These are phyloP conservation scores for Besnoitia besnoiti DNA, from an alignment of 169 alveolate species.

Conservation along the genomic window DNA sequence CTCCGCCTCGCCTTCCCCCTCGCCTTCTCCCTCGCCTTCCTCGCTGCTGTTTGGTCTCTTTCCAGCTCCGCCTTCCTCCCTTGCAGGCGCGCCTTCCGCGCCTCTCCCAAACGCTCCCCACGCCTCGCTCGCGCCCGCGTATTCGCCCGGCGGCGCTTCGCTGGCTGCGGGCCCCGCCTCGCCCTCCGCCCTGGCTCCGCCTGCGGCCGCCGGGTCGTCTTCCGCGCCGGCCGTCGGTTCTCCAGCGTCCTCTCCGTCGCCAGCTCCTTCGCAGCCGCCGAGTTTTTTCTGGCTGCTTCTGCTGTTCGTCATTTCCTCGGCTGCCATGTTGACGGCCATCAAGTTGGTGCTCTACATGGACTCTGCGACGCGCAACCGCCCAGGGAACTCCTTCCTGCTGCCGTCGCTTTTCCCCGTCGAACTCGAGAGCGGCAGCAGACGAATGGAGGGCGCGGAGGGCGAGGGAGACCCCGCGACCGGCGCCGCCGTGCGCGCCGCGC, in stretches of 20 bases:
- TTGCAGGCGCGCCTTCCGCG: neutral
- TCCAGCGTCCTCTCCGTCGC: neutral
- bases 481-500: neutral
- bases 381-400: neutral
- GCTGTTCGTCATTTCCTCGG: neutral
- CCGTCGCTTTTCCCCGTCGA: neutral
- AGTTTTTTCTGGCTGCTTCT: neutral
- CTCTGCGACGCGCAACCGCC: neutral
- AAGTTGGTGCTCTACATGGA: slow-evolving; percentile 18
- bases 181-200: neutral
- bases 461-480: neutral
- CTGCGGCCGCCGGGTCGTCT: neutral
- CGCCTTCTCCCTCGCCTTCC: neutral
- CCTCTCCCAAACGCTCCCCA: neutral
- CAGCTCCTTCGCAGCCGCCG: neutral
- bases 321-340: neutral
- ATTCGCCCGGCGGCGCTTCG: neutral
- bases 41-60: too few species aligned
- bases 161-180: neutral
- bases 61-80: neutral
- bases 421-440: neutral
- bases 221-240: neutral
- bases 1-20: neutral
- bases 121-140: neutral
- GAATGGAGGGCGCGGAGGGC: neutral